Percentiles rank a stretch among this genome's conserved stretches.
phyloP scores from a whole-genome alignment of 306 rosid genomes.

The Albizia julibrissin region DNA sequence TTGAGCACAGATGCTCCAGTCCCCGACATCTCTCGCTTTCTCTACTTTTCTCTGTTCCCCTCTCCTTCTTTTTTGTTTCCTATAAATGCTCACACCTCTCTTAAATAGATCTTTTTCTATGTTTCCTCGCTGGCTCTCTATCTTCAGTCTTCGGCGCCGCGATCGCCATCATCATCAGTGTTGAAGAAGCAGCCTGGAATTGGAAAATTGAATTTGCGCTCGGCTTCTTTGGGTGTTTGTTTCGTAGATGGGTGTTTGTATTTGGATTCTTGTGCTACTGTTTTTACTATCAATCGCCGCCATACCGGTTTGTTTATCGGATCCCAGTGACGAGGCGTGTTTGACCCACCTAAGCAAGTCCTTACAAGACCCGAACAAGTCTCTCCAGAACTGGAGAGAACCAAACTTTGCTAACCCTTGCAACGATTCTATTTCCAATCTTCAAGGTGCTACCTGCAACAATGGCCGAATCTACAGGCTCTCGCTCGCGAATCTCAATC shows the following conservation, averaged over 20 bases:
- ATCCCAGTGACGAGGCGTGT: conserved; percentile 88
- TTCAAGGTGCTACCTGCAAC: conserved; percentile 86
- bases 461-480: conserved; percentile 91
- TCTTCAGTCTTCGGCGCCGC: not conserved
- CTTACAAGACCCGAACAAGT: conserved; percentile 55
- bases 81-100: not conserved
- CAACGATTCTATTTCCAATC: conserved; percentile 73
- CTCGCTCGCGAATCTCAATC: conserved; percentile 72
- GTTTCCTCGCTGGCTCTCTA: not conserved
- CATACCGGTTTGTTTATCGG: conserved; percentile 46
- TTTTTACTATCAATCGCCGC: conserved; percentile 26
- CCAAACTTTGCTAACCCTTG: conserved; percentile 74
- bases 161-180: not conserved
- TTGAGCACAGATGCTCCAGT: not conserved
- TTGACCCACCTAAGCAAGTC: conserved; percentile 67
- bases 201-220: not conserved
- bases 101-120: not conserved
- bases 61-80: not conserved
- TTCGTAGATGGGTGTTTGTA: not conserved
- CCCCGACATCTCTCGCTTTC: conserved; percentile 1
- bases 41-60: not conserved
- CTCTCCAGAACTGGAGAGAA: conserved; percentile 73
- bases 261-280: not conserved
- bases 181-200: not conserved
- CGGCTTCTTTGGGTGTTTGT: not conserved